These are phyloP conservation scores for Cyberlindnera maclurae DNA, from an alignment of 805 yeast species.

Conservation along the genomic window DNA sequence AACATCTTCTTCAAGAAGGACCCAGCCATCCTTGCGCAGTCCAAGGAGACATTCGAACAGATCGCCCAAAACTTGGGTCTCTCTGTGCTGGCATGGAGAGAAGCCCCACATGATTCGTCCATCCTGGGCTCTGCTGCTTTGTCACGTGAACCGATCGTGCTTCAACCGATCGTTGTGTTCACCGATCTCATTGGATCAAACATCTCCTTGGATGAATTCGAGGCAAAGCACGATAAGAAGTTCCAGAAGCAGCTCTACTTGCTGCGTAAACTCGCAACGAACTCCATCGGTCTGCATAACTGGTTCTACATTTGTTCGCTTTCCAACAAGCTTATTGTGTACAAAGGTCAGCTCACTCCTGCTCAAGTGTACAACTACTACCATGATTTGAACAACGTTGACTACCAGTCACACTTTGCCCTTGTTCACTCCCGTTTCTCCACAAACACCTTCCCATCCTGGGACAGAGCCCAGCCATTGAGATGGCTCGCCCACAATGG, in stretches of 20 bases:
- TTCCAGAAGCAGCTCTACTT: conserved; percentile 83
- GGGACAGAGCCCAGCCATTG: conserved; percentile 99
- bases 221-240: conserved; percentile 44
- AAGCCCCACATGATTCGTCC: conserved; percentile 90
- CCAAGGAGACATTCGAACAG: conserved; percentile 71
- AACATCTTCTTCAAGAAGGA: conserved; percentile 91
- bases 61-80: conserved; percentile 74
- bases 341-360: conserved; percentile 97
- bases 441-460: conserved; percentile 97
- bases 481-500: conserved; percentile 98
- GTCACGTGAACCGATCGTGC: conserved; percentile 83
- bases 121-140: conserved; percentile 92
- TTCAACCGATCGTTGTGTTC: conserved; percentile 89
- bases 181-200: conserved; percentile 37
- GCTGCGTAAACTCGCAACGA: conserved; percentile 83
- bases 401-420: conserved; percentile 92
- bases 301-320: conserved; percentile 97
- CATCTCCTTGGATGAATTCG: conserved; percentile 46
- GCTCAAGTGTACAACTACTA: conserved; percentile 92
- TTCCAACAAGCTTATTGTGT: conserved; percentile 82
- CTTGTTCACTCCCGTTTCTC: conserved; percentile 96
- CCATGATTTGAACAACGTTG: conserved; percentile 86
- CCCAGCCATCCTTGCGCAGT: conserved; percentile 54
- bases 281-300: conserved; percentile 86
- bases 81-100: conserved; percentile 88